Conservation (phyloP, 1,284 basidiomycete genomes). For the Austropuccinia psidii region DNA sequence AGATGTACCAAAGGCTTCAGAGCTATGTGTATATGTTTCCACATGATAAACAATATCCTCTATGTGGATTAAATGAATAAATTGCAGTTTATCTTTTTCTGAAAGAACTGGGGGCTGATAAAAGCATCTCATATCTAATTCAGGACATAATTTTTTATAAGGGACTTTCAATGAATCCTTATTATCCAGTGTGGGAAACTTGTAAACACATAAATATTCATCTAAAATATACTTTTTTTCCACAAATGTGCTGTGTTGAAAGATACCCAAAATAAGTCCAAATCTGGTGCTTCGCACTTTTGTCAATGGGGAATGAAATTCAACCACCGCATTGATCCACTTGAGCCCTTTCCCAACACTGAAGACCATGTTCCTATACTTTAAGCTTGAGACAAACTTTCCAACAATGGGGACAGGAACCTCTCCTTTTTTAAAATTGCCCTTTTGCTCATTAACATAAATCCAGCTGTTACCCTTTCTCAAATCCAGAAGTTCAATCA, state of each 20-base stretch:
- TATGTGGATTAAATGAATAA: background rate
- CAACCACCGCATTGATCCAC: background rate
- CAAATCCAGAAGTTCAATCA: background rate
- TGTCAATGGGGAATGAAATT: background rate
- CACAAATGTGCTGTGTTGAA: background rate
- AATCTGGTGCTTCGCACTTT: background rate
- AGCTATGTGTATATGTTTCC: background rate
- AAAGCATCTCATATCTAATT: background rate
- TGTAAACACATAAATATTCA: background rate
- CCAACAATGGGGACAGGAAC: background rate
- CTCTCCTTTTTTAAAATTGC: background rate
- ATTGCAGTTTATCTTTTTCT: background rate
- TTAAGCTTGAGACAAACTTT: background rate
- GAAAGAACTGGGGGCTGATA: conserved; percentile 10
- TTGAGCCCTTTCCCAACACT: background rate
- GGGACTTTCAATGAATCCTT: background rate
- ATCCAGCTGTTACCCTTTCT: background rate
- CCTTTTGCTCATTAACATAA: conserved; percentile 4
- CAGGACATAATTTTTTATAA: conserved; percentile 3
- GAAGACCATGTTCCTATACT: background rate
- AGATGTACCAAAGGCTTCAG: background rate
- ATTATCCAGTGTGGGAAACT: background rate
- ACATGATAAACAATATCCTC: conserved; percentile 6
- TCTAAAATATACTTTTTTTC: background rate
- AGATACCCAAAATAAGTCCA: background rate